Evolutionary conservation across 371 early-diverging fungal species (phyloP).

Genomic region (Lichtheimia hyalospora): DNA sequence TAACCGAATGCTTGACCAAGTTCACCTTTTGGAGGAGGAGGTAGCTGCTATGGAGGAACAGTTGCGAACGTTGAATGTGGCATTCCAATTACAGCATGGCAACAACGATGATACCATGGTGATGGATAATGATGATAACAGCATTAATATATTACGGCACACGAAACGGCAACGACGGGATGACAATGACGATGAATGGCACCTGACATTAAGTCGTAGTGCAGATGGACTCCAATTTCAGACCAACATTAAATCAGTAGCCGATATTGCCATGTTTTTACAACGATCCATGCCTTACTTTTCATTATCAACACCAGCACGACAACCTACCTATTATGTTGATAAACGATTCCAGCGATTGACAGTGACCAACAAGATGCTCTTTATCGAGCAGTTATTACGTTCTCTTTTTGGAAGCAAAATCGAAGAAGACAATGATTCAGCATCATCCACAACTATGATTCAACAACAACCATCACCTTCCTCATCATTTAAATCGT

Average conservation of each 20-base stretch:
- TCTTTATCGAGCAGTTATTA: slow-evolving; percentile 27
- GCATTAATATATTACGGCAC: not conserved
- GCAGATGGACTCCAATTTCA: slow-evolving; percentile 26
- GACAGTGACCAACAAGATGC: slow-evolving; percentile 27
- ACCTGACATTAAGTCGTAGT: slow-evolving; percentile 16
- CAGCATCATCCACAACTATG: slow-evolving; percentile 1
- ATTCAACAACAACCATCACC: slow-evolving; percentile 1
- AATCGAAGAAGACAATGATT: slow-evolving; percentile 1
- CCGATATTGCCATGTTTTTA: slow-evolving; percentile 27
- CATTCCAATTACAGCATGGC: slow-evolving; percentile 1
- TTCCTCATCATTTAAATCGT: not conserved
- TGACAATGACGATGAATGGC: slow-evolving; percentile 18
- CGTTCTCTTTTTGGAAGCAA: slow-evolving; percentile 25
- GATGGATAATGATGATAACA: no score
- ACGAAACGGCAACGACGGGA: not conserved
- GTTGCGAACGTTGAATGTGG: slow-evolving; percentile 18
- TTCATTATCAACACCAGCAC: slow-evolving; percentile 17
- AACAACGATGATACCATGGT: not conserved
- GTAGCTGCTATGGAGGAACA: slow-evolving; percentile 28
- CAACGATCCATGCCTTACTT: slow-evolving; percentile 26
- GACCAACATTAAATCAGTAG: slow-evolving; percentile 30
- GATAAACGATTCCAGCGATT: slow-evolving; percentile 17
- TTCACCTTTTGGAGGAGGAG: slow-evolving; percentile 33
- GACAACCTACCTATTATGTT: slow-evolving; percentile 27
- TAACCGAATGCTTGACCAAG: slow-evolving; percentile 32